Conservation (phyloP, 768 basidiomycete genomes). For the Crepidotus variabilis region DNA sequence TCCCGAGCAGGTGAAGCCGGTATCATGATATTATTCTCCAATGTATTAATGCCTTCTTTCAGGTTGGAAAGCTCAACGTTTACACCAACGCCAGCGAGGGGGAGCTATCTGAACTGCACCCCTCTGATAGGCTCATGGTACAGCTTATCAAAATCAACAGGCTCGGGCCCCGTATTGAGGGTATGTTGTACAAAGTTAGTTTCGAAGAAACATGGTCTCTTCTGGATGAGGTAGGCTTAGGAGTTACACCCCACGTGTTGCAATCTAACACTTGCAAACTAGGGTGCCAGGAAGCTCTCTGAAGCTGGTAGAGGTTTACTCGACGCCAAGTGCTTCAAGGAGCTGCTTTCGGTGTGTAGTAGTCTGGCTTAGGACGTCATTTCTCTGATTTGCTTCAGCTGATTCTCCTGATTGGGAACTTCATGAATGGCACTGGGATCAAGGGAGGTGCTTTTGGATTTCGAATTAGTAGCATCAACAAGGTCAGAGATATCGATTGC, state of each 20-base stretch:
- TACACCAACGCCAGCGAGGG: constrained; percentile 84
- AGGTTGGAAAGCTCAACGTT: constrained; percentile 87
- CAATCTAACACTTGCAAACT: constrained; percentile 6
- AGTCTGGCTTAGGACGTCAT: background rate
- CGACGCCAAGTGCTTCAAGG: constrained; percentile 84
- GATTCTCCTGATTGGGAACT: constrained; percentile 94
- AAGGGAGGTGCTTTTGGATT: constrained; percentile 98
- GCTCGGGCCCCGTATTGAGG: constrained; percentile 80
- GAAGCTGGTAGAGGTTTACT: constrained; percentile 80
- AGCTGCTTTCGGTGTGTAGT: constrained; percentile 71
- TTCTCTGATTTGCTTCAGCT: constrained; percentile 39
- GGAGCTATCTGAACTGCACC: constrained; percentile 86
- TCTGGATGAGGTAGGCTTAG: constrained; percentile 66
- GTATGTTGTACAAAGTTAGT: constrained; percentile 90
- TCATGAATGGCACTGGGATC: constrained; percentile 94
- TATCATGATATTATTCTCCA: background rate
- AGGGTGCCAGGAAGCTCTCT: constrained; percentile 80
- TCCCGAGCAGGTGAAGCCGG: constrained; percentile 70
- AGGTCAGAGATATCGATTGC: constrained; percentile 41
- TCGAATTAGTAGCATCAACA: constrained; percentile 96
- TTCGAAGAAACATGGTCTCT: constrained; percentile 86
- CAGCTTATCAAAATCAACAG: constrained; percentile 93
- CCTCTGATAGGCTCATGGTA: constrained; percentile 95
- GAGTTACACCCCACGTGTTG: background rate
- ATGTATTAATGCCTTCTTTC: constrained; percentile 2